Conservation (phyloP, 179 eudicot genomes). For the Beta macrorhiza region DNA sequence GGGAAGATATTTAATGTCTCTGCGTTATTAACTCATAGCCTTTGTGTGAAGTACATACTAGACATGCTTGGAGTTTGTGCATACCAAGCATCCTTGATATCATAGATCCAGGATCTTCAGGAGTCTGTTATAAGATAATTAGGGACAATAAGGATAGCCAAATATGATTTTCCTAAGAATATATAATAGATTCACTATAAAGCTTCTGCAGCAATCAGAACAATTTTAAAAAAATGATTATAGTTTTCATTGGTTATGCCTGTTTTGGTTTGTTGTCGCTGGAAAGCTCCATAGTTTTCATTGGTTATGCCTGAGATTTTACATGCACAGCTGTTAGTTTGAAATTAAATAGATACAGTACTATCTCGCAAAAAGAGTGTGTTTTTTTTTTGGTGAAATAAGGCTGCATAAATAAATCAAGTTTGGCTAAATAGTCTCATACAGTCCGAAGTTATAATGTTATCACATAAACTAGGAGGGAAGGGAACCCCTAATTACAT, state of each 20-base stretch:
- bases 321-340: too few relatives aligned
- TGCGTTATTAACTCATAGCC: neutral
- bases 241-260: neutral
- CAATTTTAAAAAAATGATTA: neutral
- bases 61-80: neutral
- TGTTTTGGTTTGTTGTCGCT: neutral
- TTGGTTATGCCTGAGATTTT: neutral
- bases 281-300: too few relatives aligned
- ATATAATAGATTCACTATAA: neutral
- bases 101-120: neutral
- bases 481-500: too few relatives aligned
- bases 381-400: too few relatives aligned
- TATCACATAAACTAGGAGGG: too few relatives aligned
- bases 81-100: neutral
- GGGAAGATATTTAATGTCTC: neutral
- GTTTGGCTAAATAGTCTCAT: too few relatives aligned
- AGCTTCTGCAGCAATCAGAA: neutral
- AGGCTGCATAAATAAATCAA: too few relatives aligned
- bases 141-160: neutral
- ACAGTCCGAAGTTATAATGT: too few relatives aligned
- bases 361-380: too few relatives aligned
- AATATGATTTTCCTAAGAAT: neutral
- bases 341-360: too few relatives aligned
- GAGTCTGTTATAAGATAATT: neutral
- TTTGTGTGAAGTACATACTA: too few relatives aligned